Conservation (phyloP, 148 eudicot species). For the Linanthus parryae region DNA sequence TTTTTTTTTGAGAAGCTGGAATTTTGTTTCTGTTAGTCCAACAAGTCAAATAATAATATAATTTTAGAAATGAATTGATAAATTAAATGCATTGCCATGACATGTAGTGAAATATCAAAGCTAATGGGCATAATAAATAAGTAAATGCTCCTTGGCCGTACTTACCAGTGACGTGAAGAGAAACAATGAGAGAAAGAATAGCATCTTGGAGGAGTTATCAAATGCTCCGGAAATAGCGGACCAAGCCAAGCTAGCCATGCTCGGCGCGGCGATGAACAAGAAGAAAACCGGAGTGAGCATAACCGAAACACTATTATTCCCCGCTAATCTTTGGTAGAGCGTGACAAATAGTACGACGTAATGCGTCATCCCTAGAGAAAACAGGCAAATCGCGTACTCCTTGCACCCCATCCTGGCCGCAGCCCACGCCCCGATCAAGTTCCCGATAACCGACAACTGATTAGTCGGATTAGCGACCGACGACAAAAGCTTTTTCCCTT, state of each 20-base stretch:
- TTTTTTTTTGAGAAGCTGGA: too few relatives aligned
- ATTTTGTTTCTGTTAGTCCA: too few relatives aligned
- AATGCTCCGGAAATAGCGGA: constrained; percentile 30
- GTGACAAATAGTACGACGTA: constrained; percentile 47
- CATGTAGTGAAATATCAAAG: too few relatives aligned
- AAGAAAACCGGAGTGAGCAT: constrained; percentile 35
- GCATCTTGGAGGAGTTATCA: constrained; percentile 34
- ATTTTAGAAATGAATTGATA: too few relatives aligned
- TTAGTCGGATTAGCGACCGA: constrained; percentile 41
- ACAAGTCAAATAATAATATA: too few relatives aligned
- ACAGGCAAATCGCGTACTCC: constrained; percentile 49
- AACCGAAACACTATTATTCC: constrained; percentile 18
- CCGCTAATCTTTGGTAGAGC: constrained; percentile 35
- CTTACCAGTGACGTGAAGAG: constrained; percentile 43
- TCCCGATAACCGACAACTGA: constrained; percentile 40
- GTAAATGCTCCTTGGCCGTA: not conserved
- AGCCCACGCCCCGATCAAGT: constrained; percentile 44
- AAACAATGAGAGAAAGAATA: constrained; percentile 40
- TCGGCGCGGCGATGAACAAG: constrained; percentile 39
- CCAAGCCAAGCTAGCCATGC: constrained; percentile 41
- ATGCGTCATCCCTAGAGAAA: constrained; percentile 65
- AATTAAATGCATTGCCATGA: too few relatives aligned
- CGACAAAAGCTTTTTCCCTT: constrained; percentile 31
- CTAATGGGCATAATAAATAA: too few relatives aligned
- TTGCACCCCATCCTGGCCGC: constrained; percentile 52